Evolutionary conservation across 169 alveolate genomes (phyloP).

Genomic region (Eimeria sp.): DNA sequence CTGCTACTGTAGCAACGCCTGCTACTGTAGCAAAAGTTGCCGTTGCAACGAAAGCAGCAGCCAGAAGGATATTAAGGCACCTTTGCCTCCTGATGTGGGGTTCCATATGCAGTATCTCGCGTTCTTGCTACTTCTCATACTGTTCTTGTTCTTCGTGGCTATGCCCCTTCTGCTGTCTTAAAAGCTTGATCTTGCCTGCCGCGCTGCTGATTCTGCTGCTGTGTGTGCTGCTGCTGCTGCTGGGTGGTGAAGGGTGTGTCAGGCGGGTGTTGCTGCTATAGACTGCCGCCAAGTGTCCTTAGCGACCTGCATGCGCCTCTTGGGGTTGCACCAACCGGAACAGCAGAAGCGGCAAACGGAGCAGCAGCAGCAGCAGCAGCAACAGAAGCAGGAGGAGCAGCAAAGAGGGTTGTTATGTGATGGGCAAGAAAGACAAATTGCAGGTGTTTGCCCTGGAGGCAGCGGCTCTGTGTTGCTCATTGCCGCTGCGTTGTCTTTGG

Average conservation of each 20-base stretch:
- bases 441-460: not conserved
- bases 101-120: not conserved
- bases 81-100: not conserved
- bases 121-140: not conserved
- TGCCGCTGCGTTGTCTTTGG: slow-evolving; percentile 19
- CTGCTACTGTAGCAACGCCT: not conserved
- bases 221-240: not conserved
- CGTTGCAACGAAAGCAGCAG: not conserved
- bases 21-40: not conserved
- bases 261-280: slow-evolving; percentile 3
- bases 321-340: not conserved
- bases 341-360: slow-evolving; percentile 41
- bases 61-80: not conserved
- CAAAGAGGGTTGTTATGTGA: not conserved
- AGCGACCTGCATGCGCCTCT: slow-evolving; percentile 18
- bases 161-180: not conserved
- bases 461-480: slow-evolving; percentile 6
- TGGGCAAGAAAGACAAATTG: not conserved
- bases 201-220: not conserved
- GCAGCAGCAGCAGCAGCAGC: slow-evolving; percentile 55
- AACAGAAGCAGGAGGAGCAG: slow-evolving; percentile 28
- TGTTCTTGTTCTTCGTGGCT: not conserved
- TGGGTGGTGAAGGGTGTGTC: not conserved
- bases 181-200: not conserved
- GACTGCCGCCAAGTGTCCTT: slow-evolving; percentile 53